These are phyloP conservation scores for Tricholomella constricta DNA, from an alignment of 768 basidiomycete species.

Conservation along the genomic window DNA sequence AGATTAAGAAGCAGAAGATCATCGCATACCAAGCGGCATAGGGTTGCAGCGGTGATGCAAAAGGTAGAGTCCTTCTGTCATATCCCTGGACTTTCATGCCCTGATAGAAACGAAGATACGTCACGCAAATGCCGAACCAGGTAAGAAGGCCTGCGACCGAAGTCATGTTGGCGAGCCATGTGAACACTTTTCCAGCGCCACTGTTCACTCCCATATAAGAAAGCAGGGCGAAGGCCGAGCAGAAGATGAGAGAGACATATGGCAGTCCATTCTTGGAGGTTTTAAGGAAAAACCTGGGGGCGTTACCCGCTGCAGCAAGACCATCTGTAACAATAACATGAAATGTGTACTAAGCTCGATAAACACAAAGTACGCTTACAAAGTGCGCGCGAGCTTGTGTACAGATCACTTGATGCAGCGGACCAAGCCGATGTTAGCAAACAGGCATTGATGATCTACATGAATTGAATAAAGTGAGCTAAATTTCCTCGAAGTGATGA, in stretches of 20 bases:
- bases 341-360: no score
- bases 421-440: constrained; percentile 92
- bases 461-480: background rate
- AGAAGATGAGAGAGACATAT: constrained; percentile 67
- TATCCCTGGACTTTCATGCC: constrained; percentile 83
- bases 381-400: constrained; percentile 84
- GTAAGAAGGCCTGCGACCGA: constrained; percentile 67
- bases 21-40: constrained; percentile 67
- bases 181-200: constrained; percentile 77
- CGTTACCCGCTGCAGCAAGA: constrained; percentile 77
- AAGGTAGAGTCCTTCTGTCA: constrained; percentile 73
- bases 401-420: constrained; percentile 86
- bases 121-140: constrained; percentile 78
- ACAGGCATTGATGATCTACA: constrained; percentile 76
- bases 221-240: constrained; percentile 65
- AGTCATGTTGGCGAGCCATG: constrained; percentile 81
- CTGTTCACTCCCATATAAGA: constrained; percentile 78
- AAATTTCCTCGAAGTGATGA: background rate
- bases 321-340: constrained; percentile 54
- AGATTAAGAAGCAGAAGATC: constrained; percentile 49
- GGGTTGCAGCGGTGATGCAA: constrained; percentile 64
- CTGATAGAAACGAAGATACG: constrained; percentile 82
- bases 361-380: constrained; percentile 59
- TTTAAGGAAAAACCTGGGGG: constrained; percentile 75
- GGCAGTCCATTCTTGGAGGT: constrained; percentile 79